phyloP scores from a whole-genome alignment of 176 grass and related monocot genomes.

The Alopecurus myosuroides region DNA sequence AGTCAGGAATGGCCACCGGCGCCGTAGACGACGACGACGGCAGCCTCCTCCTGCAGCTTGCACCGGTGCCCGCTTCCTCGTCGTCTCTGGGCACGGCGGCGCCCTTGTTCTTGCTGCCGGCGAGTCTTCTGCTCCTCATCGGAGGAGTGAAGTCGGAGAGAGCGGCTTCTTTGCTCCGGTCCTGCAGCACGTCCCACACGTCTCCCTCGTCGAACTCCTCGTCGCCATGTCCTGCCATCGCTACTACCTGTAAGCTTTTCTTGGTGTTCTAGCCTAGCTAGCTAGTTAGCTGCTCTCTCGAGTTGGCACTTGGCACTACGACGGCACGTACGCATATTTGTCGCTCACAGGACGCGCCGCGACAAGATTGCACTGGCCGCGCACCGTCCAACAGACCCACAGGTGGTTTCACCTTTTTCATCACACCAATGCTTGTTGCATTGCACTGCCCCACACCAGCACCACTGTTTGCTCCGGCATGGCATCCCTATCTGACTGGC shows the following conservation, averaged over 20 bases:
- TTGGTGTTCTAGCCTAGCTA: neutral
- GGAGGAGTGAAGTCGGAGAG: neutral
- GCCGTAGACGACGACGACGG: conserved; percentile 12
- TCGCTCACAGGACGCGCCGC: neutral
- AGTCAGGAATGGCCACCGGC: conserved; percentile 27
- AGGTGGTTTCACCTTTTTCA: conserved; percentile 17
- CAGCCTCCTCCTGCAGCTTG: neutral
- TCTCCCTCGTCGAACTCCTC: conserved; percentile 49
- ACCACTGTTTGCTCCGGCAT: neutral
- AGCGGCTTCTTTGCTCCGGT: neutral
- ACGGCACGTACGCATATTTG: conserved; percentile 22
- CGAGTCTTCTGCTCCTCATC: neutral
- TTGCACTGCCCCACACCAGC: neutral
- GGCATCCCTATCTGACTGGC: neutral
- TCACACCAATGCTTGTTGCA: conserved; percentile 8
- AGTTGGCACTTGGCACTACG: conserved; percentile 11
- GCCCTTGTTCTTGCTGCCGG: neutral
- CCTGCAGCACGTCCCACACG: conserved; percentile 41
- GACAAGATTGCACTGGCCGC: conserved; percentile 26
- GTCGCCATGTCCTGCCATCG: conserved; percentile 1
- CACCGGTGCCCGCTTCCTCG: neutral
- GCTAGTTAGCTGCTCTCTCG: neutral
- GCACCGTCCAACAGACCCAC: conserved; percentile 32
- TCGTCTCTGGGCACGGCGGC: neutral
- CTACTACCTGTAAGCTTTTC: neutral